Base-by-base conservation (phyloP, 2,329 filamentous ascomycete species). In the Fusarium redolens region DNA sequence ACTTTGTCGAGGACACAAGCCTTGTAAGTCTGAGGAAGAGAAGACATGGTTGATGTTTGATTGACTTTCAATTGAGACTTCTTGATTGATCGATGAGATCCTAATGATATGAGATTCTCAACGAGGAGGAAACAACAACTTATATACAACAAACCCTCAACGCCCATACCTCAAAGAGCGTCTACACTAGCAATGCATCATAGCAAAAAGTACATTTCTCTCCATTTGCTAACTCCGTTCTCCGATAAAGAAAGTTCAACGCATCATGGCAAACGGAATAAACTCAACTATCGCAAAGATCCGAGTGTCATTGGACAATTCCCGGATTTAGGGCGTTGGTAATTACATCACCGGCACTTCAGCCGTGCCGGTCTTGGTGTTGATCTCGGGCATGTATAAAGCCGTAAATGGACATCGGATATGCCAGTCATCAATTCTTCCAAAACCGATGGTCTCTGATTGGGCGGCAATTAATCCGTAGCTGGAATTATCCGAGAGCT, bases 11-110 rank as follows among this genome's bases (percentile, higher is more conserved):
- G 83, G 63, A 92, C 85, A 54, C 90, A 91, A 7, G 89, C 91
- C 79, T 91, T 92, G 86, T 88, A 93, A 14, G 89, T 90, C 74
- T 90, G 88, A 12, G 92, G 92, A 14, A 92, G 84, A 50, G 82
- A 78, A 71, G 78, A 25, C 76, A 81, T 80, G 59, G 45, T 75
- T 50, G 22, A 15, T 55, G 28, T 13, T 14, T 33, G 7, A 17
- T 51, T 51, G 33, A 18, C 18, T 35, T 35, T 52, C 41, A 1
- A 31, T 22, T 30, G 15, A 14, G 35, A 18, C 20, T 33, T 51
- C 6, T 55, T 55, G 18, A 43, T 12, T 50, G 15, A 15, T 35
- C 13, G 4, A 17, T n/a, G 28, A 50, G 30, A 45, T 18, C 30
- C 30, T 15, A 11, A 14, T 66, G 47, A 11, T 33, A 37, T 43